Evolutionary conservation across 108 stramenopile species (phyloP).

Genomic region (Pseudonitzschia multistriata): DNA sequence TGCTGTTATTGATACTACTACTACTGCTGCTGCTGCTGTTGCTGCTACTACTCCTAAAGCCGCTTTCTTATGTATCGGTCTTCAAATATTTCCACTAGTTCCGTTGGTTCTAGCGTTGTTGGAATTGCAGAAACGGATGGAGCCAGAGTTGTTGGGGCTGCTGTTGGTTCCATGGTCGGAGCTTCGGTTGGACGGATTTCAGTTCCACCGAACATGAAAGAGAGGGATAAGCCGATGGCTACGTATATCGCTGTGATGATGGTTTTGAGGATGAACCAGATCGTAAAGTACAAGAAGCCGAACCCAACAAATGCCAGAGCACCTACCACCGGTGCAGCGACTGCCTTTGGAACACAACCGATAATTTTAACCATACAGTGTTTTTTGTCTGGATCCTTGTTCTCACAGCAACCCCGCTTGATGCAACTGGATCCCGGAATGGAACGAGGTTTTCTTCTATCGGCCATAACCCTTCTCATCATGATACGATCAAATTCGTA

Average conservation of each 20-base stretch:
- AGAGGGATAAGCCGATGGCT: neutral
- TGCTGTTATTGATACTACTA: too few species aligned
- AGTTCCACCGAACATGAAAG: neutral
- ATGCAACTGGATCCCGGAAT: neutral
- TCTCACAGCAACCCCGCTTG: neutral
- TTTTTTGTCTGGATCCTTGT: neutral
- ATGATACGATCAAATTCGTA: neutral
- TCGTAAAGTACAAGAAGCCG: neutral
- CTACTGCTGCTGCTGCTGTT: too few species aligned
- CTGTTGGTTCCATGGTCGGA: neutral
- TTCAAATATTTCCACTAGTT: neutral
- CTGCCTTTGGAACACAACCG: neutral
- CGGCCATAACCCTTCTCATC: neutral
- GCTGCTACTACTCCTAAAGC: too few species aligned
- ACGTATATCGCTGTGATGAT: neutral
- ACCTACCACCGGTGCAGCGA: neutral
- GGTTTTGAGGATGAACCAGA: neutral
- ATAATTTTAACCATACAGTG: neutral
- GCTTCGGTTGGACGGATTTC: neutral
- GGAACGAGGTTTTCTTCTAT: neutral
- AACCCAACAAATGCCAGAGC: neutral
- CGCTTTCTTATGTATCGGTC: too few species aligned
- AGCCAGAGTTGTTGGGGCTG: neutral
- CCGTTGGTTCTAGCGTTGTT: neutral
- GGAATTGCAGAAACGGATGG: too few species aligned